phyloP scores from a whole-genome alignment of 768 basidiomycete species.

The Leccinellum luteum region DNA sequence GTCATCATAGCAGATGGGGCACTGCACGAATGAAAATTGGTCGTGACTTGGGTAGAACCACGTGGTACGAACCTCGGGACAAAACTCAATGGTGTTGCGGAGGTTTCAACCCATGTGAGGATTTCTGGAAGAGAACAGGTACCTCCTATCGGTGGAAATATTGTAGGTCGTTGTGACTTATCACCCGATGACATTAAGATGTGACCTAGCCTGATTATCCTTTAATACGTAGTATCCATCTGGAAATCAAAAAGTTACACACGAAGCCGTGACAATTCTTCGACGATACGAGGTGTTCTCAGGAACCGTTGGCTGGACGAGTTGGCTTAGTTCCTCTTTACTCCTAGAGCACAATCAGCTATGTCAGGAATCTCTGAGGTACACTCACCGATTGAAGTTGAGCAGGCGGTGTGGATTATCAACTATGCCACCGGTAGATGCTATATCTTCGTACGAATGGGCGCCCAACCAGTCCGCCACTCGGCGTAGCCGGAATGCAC shows the following conservation, averaged over 20 bases:
- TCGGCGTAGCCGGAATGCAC: constrained; percentile 58
- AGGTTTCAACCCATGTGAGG: constrained; percentile 43
- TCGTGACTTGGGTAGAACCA: background rate
- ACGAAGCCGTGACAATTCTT: constrained; percentile 42
- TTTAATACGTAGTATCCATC: constrained; percentile 4
- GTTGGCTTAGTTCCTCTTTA: constrained; percentile 12
- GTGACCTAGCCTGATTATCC: constrained; percentile 52
- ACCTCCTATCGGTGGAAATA: constrained; percentile 50
- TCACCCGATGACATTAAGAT: constrained; percentile 45
- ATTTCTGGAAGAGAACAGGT: constrained; percentile 39
- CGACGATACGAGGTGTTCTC: constrained; percentile 1
- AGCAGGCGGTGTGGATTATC: constrained; percentile 34
- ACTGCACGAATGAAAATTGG: constrained; percentile 27
- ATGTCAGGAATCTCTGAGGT: background rate
- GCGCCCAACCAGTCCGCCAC: constrained; percentile 59
- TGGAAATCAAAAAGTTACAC: constrained; percentile 1
- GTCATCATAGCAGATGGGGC: constrained; percentile 37
- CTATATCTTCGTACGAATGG: constrained; percentile 33
- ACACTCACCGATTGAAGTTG: constrained; percentile 37
- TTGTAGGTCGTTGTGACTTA: constrained; percentile 33
- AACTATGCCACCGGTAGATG: constrained; percentile 38
- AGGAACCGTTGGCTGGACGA: constrained; percentile 6
- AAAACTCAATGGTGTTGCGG: constrained; percentile 39
- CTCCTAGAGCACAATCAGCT: constrained; percentile 18
- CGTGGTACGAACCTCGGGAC: constrained; percentile 45